Conservation (phyloP, 1,284 basidiomycete species). For the Heterobasidion parviporum region DNA sequence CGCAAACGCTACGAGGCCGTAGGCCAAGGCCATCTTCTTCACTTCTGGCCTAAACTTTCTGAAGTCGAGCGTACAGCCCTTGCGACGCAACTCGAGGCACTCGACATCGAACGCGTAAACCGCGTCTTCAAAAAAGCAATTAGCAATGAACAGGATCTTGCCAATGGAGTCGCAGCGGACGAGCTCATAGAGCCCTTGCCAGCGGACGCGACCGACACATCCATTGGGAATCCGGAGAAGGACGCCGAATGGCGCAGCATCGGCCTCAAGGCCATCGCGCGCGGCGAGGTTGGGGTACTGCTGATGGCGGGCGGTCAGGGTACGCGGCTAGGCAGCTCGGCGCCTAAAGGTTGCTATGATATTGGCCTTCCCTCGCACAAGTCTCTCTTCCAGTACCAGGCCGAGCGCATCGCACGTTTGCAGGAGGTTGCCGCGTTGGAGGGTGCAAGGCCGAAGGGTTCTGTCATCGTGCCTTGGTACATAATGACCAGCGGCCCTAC, state of each 20-base stretch:
- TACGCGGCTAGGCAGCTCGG: constrained; percentile 84
- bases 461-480: constrained; percentile 86
- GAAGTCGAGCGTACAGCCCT: constrained; percentile 60
- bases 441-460: constrained; percentile 42
- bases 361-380: constrained; percentile 91
- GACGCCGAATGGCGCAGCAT: constrained; percentile 62
- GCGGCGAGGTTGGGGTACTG: constrained; percentile 84
- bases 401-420: constrained; percentile 84
- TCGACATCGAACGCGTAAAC: constrained; percentile 92
- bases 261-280: constrained; percentile 77
- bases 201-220: constrained; percentile 59
- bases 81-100: constrained; percentile 65
- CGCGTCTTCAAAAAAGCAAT: constrained; percentile 78
- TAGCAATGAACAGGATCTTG: constrained; percentile 50
- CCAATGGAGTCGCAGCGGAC: constrained; percentile 33
- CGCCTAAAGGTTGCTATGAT: constrained; percentile 98
- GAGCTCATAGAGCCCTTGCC: constrained; percentile 75
- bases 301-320: constrained; percentile 99
- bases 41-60: constrained; percentile 77
- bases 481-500: constrained; percentile 99
- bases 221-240: constrained; percentile 46
- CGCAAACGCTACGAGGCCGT: constrained; percentile 66
- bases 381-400: constrained; percentile 94
- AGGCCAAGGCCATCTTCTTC: constrained; percentile 83
- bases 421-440: constrained; percentile 68